phyloP scores from a whole-genome alignment of 2,329 filamentous ascomycete species.

The Colletotrichum sp. region DNA sequence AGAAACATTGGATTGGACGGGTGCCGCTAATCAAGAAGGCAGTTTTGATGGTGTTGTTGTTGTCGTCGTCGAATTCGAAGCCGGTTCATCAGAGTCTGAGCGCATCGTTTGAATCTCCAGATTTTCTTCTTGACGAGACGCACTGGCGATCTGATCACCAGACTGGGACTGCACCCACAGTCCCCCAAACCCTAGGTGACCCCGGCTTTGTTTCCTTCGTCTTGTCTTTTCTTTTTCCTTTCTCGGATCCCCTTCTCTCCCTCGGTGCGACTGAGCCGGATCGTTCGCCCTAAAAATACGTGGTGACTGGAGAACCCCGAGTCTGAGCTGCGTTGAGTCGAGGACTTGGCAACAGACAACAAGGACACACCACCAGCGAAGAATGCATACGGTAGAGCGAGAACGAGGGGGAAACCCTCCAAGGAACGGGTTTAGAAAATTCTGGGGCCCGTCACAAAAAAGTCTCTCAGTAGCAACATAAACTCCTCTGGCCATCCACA shows the following conservation, averaged over 20 bases:
- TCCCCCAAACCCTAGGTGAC: background rate
- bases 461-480: background rate
- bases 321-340: background rate
- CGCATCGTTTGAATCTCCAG: background rate
- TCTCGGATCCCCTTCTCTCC: background rate
- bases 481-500: background rate
- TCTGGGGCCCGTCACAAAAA: background rate
- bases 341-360: background rate
- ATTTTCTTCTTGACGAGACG: background rate
- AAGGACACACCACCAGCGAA: background rate
- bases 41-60: background rate
- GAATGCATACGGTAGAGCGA: background rate
- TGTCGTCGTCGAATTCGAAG: background rate
- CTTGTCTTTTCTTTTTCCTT: background rate
- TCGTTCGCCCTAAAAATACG: background rate
- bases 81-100: background rate
- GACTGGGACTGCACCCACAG: background rate
- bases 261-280: background rate
- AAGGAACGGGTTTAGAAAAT: background rate
- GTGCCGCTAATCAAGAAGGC: background rate
- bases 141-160: constrained; percentile 11
- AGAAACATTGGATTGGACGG: background rate
- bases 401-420: background rate
- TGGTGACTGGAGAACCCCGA: background rate
- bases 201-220: background rate